Percentiles rank a stretch among this genome's conserved stretches.
phyloP scores from a whole-genome alignment of 306 rosid genomes.

The Gynostemma pentaphyllum region DNA sequence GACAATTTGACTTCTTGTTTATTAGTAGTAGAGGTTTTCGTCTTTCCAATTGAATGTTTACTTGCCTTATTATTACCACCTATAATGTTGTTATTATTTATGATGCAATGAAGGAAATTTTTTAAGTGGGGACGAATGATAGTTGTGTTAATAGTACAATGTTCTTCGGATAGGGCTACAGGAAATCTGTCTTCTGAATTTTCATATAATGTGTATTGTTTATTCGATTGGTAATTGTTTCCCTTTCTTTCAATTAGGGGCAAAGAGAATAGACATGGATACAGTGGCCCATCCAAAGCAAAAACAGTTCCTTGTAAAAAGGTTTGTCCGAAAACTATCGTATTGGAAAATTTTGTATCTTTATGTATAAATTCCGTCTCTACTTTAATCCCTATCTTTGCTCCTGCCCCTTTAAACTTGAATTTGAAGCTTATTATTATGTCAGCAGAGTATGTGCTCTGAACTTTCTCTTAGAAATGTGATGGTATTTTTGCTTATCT shows the following conservation, averaged over 20 bases:
- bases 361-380: not conserved
- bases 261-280: conserved; percentile 14
- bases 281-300: conserved; percentile 19
- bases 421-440: not conserved
- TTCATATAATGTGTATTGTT: not conserved
- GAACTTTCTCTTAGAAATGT: not conserved
- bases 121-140: not conserved
- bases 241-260: conserved; percentile 23
- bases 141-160: not conserved
- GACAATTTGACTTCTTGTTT: not conserved
- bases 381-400: not conserved
- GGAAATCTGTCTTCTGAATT: not conserved
- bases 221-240: not conserved
- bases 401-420: not conserved
- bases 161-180: not conserved
- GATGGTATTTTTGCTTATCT: not conserved
- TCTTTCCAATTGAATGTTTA: not conserved
- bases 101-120: not conserved
- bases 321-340: conserved; percentile 23
- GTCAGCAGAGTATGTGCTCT: not conserved
- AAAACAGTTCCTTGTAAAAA: conserved; percentile 32
- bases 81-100: not conserved
- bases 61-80: not conserved
- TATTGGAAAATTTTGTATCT: not conserved
- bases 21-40: not conserved